Base-by-base conservation (phyloP, 495 filamentous ascomycete genomes). In the Penicillium cinerascens region DNA sequence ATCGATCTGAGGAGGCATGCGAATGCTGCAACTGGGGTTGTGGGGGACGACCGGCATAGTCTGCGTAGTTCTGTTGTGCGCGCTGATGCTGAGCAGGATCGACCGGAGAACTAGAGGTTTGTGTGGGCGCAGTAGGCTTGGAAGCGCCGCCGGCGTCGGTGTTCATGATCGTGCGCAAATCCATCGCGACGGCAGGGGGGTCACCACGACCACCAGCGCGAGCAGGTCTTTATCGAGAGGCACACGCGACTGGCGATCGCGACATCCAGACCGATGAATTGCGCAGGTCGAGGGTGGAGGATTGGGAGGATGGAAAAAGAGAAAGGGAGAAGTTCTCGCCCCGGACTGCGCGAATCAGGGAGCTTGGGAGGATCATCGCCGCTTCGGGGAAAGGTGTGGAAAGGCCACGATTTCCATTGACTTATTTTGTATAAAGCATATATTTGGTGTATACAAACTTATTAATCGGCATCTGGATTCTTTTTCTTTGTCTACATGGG, bases 121-220 rank as follows among this genome's bases (percentile, higher is more conserved):
- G 51, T 40, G 20, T 61, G 45, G 60, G 35, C 25, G 68, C 59
- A 36, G 64, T 61, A 25, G 51, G 53, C 48, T 61, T 61, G 49
- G 66, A 60, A 61, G 66, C 63, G 57, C 67, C 63, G 57, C 67
- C 64, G 47, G 71, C 71, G 56, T 81, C 76, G 51, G 48, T 71
- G 49, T 79, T 78, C 64, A 81, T 78, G 60, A 81, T 77, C 33
- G 72, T 75, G 66, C 75, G 73, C 70, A 81, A 72, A 67, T 81
- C 77, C 78, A 81, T 81, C 60, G 60, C 57, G 68, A 60, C 54
- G 43, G 56, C 50, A 47, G 36, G 50, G 53, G 47, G 47, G 56
- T 54, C 50, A 56, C 56, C 51, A 55, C 59, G 38, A 59, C 56
- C 55, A 61, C 59, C 55, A 47, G 47, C 60, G 51, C 63, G 49